Percentiles rank a stretch among this genome's conserved stretches.
Conservation (phyloP, 2,329 filamentous ascomycete genomes). For the Gnomoniopsis sp. region DNA sequence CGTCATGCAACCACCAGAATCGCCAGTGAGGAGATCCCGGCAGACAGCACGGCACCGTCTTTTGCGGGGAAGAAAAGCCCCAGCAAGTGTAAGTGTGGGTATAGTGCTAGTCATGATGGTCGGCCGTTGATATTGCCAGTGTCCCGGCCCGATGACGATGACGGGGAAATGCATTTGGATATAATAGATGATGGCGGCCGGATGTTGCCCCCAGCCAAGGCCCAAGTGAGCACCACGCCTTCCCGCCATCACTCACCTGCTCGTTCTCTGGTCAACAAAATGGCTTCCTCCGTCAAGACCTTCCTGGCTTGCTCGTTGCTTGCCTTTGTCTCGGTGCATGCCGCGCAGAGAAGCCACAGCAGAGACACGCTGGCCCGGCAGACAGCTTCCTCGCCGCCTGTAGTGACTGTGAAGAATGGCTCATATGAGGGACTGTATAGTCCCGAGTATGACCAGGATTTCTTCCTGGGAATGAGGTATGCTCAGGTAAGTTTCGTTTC, state of each 20-base stretch:
- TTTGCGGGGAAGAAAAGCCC: not conserved
- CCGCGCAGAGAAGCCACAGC: conserved; percentile 12
- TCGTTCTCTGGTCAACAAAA: conserved; percentile 4
- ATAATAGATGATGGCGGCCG: not conserved
- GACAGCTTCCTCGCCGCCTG: not conserved
- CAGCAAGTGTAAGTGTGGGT: not conserved
- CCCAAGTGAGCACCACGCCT: not conserved
- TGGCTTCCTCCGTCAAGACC: conserved; percentile 14
- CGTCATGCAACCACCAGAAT: not conserved
- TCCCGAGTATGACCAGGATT: conserved; percentile 40
- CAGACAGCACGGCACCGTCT: not conserved
- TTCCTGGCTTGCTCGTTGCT: conserved; percentile 15
- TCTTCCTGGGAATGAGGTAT: conserved; percentile 55
- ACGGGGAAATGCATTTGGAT: not conserved
- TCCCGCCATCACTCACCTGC: not conserved
- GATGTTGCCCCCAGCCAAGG: not conserved
- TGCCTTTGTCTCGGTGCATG: conserved; percentile 5
- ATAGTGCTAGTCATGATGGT: not conserved
- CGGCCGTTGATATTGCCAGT: not conserved
- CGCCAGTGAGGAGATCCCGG: not conserved
- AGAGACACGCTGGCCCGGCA: not conserved
- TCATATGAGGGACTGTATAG: conserved; percentile 33
- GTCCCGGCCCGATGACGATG: not conserved
- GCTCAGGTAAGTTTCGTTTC: conserved; percentile 48
- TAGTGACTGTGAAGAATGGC: conserved; percentile 29